Base-by-base conservation (phyloP, 495 filamentous ascomycete genomes). In the Hapsidospora chrysogenum region DNA sequence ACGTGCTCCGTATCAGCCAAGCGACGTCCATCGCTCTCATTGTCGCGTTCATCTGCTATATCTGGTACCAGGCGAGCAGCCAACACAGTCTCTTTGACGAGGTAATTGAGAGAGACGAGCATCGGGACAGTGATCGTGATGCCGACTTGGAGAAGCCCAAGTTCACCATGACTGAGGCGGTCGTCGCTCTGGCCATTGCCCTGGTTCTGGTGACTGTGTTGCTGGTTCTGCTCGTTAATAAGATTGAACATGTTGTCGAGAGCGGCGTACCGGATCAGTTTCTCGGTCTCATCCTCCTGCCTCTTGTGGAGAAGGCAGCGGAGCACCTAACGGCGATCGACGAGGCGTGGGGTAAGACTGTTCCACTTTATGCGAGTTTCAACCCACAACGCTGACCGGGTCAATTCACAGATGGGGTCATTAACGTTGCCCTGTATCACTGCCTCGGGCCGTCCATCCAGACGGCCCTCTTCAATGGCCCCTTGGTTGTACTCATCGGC, bases 291-390 rank as follows among this genome's bases (percentile, higher is more conserved):
- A 74, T 74, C 29, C 57, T 75, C 2, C 51, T 76, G 1, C 80
- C 80, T 1, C 53, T 85, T 4, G 80, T 85, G 1, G 80, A 85
- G 44, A 85, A 85, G 45, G 69, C 68, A 1, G 76, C 78, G 1
- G 80, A 85, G 56, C 79, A 85, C 51, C 53, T 84, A n/a, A 82
- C 74, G 0, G 75, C 79, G 5, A 53, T 85, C 19, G 80, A 85
- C 44, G 80, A 85, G 60, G 80, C 80, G 5, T 83, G 72, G 67
- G 75, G 72, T 49, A 61, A 66, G 45, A 63, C 11, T 33, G 31
- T 4, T n/a, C n/a, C n/a, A n/a, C n/a, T n/a, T n/a, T n/a, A n/a
- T n/a, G n/a, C n/a, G n/a, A n/a, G n/a, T n/a, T n/a, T n/a, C n/a
- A n/a, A n/a, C n/a, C n/a, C n/a, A n/a, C n/a, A n/a, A 11, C 23